Percentiles rank a stretch among this genome's conserved stretches.
These are phyloP conservation scores for Sphaerulina musiva DNA, from an alignment of 2,329 filamentous ascomycete species.

Conservation along the genomic window DNA sequence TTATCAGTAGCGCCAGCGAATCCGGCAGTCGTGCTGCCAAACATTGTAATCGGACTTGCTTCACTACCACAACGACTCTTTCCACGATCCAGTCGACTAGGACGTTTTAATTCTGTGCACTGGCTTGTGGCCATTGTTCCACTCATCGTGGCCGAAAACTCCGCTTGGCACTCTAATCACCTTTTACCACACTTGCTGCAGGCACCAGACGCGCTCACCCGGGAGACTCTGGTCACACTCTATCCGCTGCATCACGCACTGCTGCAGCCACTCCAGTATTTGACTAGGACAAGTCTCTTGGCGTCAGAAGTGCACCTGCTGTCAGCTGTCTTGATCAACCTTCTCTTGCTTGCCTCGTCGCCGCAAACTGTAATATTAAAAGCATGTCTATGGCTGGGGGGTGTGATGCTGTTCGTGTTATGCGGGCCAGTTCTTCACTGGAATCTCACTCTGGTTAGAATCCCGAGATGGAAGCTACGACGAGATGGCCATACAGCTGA, in stretches of 20 bases:
- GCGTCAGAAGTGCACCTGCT: constrained; percentile 82
- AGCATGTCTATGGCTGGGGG: constrained; percentile 51
- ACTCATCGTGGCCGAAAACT: constrained; percentile 48
- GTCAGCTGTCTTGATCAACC: constrained; percentile 72
- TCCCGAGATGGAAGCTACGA: constrained; percentile 85
- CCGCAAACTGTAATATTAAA: constrained; percentile 42
- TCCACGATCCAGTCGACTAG: constrained; percentile 53
- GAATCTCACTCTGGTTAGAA: constrained; percentile 77
- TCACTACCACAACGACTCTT: constrained; percentile 68
- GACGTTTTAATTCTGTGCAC: constrained; percentile 61
- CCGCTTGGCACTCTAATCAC: constrained; percentile 31
- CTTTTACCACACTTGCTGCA: constrained; percentile 19
- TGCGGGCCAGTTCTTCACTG: constrained; percentile 71
- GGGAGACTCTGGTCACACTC: constrained; percentile 58
- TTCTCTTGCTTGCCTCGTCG: constrained; percentile 69
- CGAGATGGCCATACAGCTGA: constrained; percentile 45
- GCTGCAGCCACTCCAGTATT: constrained; percentile 64
- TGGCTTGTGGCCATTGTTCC: constrained; percentile 73
- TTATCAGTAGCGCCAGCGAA: constrained; percentile 62
- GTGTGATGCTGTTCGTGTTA: constrained; percentile 64
- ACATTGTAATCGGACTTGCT: constrained; percentile 72
- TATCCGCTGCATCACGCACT: constrained; percentile 80
- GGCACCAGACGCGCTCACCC: constrained; percentile 30
- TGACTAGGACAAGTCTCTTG: constrained; percentile 84
- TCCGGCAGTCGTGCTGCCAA: constrained; percentile 61